Evolutionary conservation across 1,284 basidiomycete species (phyloP).

Genomic region (Flammula alnicola): DNA sequence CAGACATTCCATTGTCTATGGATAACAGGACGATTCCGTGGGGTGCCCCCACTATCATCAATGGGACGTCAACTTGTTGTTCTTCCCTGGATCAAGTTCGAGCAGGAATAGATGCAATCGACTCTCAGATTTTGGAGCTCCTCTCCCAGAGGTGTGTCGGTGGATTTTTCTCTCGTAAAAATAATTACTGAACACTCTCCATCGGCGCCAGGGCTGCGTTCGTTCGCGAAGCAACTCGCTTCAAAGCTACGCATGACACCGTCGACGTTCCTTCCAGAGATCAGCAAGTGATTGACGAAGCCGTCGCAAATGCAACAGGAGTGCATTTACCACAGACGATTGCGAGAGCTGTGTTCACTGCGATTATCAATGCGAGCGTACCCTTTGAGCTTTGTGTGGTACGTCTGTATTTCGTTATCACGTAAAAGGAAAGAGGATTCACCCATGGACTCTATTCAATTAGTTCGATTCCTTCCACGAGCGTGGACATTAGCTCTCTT

Average conservation of each 20-base stretch:
- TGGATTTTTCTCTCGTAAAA: neutral
- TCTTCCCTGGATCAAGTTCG: constrained; percentile 26
- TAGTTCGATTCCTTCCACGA: constrained; percentile 25
- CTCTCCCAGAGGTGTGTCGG: constrained; percentile 26
- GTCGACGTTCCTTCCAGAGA: constrained; percentile 29
- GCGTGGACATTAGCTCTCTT: constrained; percentile 6
- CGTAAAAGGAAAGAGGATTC: neutral
- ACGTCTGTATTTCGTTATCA: neutral
- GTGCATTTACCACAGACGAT: constrained; percentile 25
- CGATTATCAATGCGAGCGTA: constrained; percentile 27
- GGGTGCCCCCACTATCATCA: constrained; percentile 21
- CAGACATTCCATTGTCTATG: constrained; percentile 12
- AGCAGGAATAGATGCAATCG: constrained; percentile 24
- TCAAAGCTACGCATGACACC: constrained; percentile 23
- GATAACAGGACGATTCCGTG: constrained; percentile 26
- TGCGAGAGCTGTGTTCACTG: constrained; percentile 24
- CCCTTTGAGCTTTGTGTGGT: constrained; percentile 30
- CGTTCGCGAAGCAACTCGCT: constrained; percentile 29
- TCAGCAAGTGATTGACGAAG: constrained; percentile 25
- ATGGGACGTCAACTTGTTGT: constrained; percentile 22
- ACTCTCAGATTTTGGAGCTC: constrained; percentile 22
- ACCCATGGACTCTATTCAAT: neutral
- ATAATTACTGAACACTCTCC: neutral
- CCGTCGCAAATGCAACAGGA: constrained; percentile 18
- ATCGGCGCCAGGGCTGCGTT: constrained; percentile 23